Conservation (phyloP, 164 flowering plant genomes). For the Protea cynaroides region DNA sequence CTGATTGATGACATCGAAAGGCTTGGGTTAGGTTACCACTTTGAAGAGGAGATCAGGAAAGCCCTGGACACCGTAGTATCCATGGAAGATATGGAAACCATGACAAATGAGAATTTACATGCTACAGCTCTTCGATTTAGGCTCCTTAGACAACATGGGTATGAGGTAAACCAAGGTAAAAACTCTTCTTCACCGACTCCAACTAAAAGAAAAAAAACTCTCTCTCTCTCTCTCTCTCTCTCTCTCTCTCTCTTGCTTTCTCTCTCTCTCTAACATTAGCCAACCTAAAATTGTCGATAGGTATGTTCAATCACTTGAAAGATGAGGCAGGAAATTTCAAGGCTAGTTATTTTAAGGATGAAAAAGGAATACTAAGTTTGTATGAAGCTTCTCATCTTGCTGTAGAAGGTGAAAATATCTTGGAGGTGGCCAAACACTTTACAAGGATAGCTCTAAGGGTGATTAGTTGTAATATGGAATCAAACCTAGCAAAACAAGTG, state of each 20-base stretch:
- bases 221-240: too few relatives aligned
- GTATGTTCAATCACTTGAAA: not conserved
- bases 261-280: too few relatives aligned
- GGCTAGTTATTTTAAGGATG: not conserved
- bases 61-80: not conserved
- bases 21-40: constrained; percentile 6
- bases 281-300: not conserved
- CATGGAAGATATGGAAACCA: not conserved
- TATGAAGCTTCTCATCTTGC: not conserved
- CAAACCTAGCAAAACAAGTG: not conserved
- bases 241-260: too few relatives aligned
- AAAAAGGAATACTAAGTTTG: not conserved
- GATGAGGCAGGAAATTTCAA: not conserved
- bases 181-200: rapidly evolving
- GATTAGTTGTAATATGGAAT: not conserved
- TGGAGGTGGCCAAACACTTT: not conserved
- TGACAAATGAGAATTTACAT: not conserved
- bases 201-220: not conserved
- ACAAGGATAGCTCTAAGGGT: not conserved
- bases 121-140: constrained; percentile 5
- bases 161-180: constrained; percentile 7
- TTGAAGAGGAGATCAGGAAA: not conserved
- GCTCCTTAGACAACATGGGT: constrained; percentile 13
- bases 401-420: not conserved
- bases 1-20: constrained; percentile 6